Conservation (phyloP, 768 basidiomycete species). For the Boletus rubescentipes region DNA sequence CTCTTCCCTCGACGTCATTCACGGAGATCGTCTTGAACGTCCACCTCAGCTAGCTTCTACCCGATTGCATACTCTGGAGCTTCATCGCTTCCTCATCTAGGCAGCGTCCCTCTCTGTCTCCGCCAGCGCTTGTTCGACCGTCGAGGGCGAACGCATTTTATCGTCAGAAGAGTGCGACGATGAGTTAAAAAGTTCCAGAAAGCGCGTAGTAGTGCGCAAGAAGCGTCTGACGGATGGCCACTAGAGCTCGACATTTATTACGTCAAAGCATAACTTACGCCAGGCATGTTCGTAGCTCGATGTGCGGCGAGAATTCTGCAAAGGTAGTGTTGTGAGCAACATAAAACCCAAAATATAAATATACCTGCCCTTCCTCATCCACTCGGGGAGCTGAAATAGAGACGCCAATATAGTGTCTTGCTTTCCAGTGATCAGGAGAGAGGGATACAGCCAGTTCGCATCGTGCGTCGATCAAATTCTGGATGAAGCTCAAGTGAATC, state of each 20-base stretch:
- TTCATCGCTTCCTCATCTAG: conserved; percentile 58
- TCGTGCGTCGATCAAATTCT: too few relatives aligned
- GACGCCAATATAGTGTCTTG: conserved; percentile 52
- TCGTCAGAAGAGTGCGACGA: conserved; percentile 61
- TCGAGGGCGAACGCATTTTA: conserved; percentile 46
- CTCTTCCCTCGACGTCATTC: conserved; percentile 48
- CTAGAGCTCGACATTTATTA: neutral
- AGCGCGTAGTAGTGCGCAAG: conserved; percentile 49
- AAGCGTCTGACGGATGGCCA: conserved; percentile 45
- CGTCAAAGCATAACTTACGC: conserved; percentile 41
- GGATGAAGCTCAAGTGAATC: too few relatives aligned
- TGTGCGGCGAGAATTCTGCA: conserved; percentile 47
- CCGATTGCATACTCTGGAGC: conserved; percentile 48
- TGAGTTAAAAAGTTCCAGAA: conserved; percentile 51
- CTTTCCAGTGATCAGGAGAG: too few relatives aligned
- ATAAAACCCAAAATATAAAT: conserved; percentile 4
- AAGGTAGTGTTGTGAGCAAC: conserved; percentile 20
- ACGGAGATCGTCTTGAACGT: conserved; percentile 52
- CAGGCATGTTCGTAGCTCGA: conserved; percentile 45
- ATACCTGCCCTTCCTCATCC: conserved; percentile 60
- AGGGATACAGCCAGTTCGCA: too few relatives aligned
- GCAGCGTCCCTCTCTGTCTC: conserved; percentile 44
- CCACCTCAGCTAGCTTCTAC: conserved; percentile 69
- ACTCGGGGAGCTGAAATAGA: conserved; percentile 48
- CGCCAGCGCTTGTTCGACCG: conserved; percentile 46